Base-by-base conservation (phyloP, 768 basidiomycete species). In the Trametes punicea region DNA sequence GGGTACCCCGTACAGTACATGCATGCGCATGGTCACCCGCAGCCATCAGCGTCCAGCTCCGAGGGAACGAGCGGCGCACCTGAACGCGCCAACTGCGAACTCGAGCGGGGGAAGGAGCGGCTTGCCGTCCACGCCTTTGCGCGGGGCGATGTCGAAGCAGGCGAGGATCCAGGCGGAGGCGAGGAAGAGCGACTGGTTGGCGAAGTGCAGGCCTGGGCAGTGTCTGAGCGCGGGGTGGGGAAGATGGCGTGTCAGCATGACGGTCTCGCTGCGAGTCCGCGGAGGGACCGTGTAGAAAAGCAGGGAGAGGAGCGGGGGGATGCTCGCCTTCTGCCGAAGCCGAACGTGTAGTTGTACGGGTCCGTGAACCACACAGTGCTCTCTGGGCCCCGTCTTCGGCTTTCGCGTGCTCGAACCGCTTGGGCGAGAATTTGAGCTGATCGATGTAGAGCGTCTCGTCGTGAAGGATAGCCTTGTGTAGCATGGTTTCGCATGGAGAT, bases 181-280 rank as follows among this genome's bases (percentile, higher is more conserved):
- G 16, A 64, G 36, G 57, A 57, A 66, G 9, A 67, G 26, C 4
- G 58, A 45, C 9, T 59, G 53, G 29, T 58, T 45, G 16, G 63
- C 66, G 27, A 67, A 57, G 25, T 50, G 36, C 23, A 53, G 23
- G 8, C 66, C 66, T 4, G 66, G 61, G 38, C 66, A 65, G 7
- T 61, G 53, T n/a, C 64, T 64, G 34, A 8, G 6, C 31, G n/a
- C n/a, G n/a, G n/a, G n/a, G n/a, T n/a, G 7, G n/a, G 21, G 26
- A 9, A 2, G 27, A 38, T 27, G 20, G 13, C 4, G n/a, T n/a
- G n/a, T n/a, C n/a, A n/a, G n/a, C n/a, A n/a, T n/a, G n/a, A n/a
- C n/a, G n/a, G n/a, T n/a, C n/a, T n/a, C n/a, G n/a, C n/a, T n/a
- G n/a, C n/a, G n/a, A n/a, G n/a, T n/a, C n/a, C n/a, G n/a, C n/a